Base-by-base conservation (phyloP, 495 filamentous ascomycete species). In the Aspergillus biplanus region DNA sequence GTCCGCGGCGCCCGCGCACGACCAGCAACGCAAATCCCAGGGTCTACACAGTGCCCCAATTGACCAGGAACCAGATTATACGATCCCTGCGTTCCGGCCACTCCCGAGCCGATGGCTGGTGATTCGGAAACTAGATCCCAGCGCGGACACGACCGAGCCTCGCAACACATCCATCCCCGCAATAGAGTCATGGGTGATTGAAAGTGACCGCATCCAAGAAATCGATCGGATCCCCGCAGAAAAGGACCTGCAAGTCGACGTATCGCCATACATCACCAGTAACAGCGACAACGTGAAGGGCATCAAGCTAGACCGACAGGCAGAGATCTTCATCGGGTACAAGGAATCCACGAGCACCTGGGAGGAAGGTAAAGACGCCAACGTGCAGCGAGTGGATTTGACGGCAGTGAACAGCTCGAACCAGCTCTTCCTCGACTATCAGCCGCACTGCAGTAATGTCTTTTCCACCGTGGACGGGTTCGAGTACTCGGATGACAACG, bases 261-360 rank as follows among this genome's bases (percentile, higher is more conserved):
- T 83, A 0, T 71, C 81, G 0, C 83, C 84, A 5, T 86, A 78
- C 47, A 58, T 85, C 7, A 49, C 47, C 4, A 18, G 18, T 16
- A 37, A 32, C 18, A 52, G 46, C 11, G 32, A 50, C 27, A 18
- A 27, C 39, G 21, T 33, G 12, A 18, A 52, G 53, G 54, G 55
- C 1, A 61, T 57, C 32, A 62, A 65, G 56, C 65, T 83, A 8
- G 52, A 68, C 0, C 35, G 69, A 12, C 83, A 86, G 60, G 80
- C 82, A 7, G 83, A 86, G 65, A 62, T 80, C 6, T 87, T 83
- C 58, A 81, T 86, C 52, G 84, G 84, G 2, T 44, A 60, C 6
- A 77, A 75, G 52, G 65, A 54, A 13, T 33, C 7, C n/a, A 47
- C 66, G 8, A 15, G 21, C 0, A 53, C 37, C 7, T 78, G 74